Conservation (phyloP, 2,329 filamentous ascomycete genomes). For the Stagonosporopsis chrysanthemi region DNA sequence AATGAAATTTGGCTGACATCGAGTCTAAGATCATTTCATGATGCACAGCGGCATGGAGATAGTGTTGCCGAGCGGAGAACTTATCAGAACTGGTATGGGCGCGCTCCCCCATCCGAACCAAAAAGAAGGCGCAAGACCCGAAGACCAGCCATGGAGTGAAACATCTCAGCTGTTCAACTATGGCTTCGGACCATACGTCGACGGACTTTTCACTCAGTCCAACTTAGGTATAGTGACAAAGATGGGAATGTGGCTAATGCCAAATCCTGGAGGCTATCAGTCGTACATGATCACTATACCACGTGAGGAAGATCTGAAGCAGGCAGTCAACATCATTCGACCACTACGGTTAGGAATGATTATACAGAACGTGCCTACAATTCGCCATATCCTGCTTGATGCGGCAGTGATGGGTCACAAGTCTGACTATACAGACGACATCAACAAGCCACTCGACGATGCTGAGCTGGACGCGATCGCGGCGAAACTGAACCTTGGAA, state of each 20-base stretch:
- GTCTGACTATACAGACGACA: conserved; percentile 33
- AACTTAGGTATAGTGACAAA: conserved; percentile 58
- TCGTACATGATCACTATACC: conserved; percentile 55
- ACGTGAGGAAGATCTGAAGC: conserved; percentile 57
- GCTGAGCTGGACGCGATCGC: conserved; percentile 53
- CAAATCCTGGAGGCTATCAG: conserved; percentile 54
- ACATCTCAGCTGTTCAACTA: conserved; percentile 34
- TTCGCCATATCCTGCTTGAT: conserved; percentile 53
- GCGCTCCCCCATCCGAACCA: conserved; percentile 36
- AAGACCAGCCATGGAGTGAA: conserved; percentile 20
- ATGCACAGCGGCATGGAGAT: conserved; percentile 47
- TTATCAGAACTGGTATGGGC: conserved; percentile 54
- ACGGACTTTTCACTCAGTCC: conserved; percentile 57
- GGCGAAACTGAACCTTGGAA: conserved; percentile 50
- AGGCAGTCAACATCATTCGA: conserved; percentile 59
- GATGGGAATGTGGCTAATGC: conserved; percentile 55
- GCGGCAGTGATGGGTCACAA: conserved; percentile 52
- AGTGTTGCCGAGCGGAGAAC: conserved; percentile 51
- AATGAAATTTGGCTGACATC: too few relatives aligned
- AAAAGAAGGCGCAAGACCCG: conserved; percentile 3
- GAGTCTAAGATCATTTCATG: neutral
- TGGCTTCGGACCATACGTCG: conserved; percentile 43
- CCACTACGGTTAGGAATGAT: conserved; percentile 47
- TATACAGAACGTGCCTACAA: conserved; percentile 55
- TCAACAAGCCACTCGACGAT: conserved; percentile 46